Percentiles rank a stretch among this genome's conserved stretches.
These are phyloP conservation scores for Trypanosoma melophagium DNA, from an alignment of 208 protist species.

Conservation along the genomic window DNA sequence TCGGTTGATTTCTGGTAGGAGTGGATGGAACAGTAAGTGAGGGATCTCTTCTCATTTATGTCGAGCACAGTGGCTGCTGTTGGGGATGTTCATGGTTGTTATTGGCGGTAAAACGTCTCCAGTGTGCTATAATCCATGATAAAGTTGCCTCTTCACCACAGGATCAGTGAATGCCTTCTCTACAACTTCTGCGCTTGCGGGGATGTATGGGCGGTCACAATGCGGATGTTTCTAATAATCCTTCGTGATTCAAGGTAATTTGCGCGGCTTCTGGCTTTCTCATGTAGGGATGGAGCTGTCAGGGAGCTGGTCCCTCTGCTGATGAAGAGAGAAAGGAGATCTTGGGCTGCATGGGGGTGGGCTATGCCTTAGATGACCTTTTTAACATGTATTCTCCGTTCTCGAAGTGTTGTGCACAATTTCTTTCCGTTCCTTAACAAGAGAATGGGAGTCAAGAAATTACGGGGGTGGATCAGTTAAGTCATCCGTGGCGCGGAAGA, in stretches of 20 bases:
- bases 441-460: not conserved
- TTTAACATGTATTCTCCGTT: constrained; percentile 12
- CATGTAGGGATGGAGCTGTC: not conserved
- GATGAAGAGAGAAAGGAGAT: not conserved
- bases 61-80: not conserved
- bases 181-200: not conserved
- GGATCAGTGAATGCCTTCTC: not conserved
- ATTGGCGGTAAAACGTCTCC: not conserved
- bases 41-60: not conserved
- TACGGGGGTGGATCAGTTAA: not conserved
- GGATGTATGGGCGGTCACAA: not conserved
- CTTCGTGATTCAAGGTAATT: constrained; percentile 5
- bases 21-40: not conserved
- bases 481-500: not conserved
- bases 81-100: not conserved
- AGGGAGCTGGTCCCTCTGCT: not conserved
- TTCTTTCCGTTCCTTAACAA: constrained; percentile 1
- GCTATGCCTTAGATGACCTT: constrained; percentile 11
- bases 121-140: not conserved
- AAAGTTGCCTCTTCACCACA: not conserved
- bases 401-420: constrained; percentile 15
- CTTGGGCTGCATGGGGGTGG: not conserved
- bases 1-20: not conserved
- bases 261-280: constrained; percentile 10
- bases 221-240: not conserved